Evolutionary conservation across 768 basidiomycete species (phyloP).

Genomic region (Lentinula raphanica): DNA sequence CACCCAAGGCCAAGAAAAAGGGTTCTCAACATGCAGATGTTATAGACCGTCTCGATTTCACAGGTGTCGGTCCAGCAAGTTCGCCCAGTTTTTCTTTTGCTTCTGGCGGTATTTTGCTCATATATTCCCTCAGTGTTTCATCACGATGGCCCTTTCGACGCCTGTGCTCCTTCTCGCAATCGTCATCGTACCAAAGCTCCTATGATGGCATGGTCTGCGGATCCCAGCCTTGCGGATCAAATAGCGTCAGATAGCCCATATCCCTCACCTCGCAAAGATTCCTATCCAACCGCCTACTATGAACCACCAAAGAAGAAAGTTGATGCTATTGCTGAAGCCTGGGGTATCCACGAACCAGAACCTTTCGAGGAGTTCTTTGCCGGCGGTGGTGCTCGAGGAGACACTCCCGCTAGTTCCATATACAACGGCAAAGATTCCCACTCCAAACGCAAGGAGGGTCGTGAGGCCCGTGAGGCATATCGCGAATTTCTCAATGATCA

Average conservation of each 20-base stretch:
- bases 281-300: slow-evolving; percentile 43
- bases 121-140: slow-evolving; percentile 64
- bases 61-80: slow-evolving; percentile 75
- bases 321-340: slow-evolving; percentile 86
- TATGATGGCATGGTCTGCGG: slow-evolving; percentile 68
- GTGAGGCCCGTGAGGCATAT: slow-evolving; percentile 44
- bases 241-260: slow-evolving; percentile 43
- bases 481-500: slow-evolving; percentile 40
- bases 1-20: slow-evolving; percentile 64
- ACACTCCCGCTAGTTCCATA: slow-evolving; percentile 63
- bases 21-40: slow-evolving; percentile 81
- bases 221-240: slow-evolving; percentile 36
- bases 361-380: slow-evolving; percentile 88
- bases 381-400: slow-evolving; percentile 59
- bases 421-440: slow-evolving; percentile 59
- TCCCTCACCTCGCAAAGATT: slow-evolving; percentile 42
- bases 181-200: slow-evolving; percentile 74
- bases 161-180: slow-evolving; percentile 87
- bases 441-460: slow-evolving; percentile 41
- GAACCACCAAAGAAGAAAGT: slow-evolving; percentile 78
- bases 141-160: slow-evolving; percentile 90
- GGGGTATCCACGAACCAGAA: slow-evolving; percentile 91
- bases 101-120: slow-evolving; percentile 11
- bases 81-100: slow-evolving; percentile 13
- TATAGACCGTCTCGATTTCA: slow-evolving; percentile 84